phyloP scores from a whole-genome alignment of 1,284 basidiomycete genomes.

The Ustilago shanxiensis region DNA sequence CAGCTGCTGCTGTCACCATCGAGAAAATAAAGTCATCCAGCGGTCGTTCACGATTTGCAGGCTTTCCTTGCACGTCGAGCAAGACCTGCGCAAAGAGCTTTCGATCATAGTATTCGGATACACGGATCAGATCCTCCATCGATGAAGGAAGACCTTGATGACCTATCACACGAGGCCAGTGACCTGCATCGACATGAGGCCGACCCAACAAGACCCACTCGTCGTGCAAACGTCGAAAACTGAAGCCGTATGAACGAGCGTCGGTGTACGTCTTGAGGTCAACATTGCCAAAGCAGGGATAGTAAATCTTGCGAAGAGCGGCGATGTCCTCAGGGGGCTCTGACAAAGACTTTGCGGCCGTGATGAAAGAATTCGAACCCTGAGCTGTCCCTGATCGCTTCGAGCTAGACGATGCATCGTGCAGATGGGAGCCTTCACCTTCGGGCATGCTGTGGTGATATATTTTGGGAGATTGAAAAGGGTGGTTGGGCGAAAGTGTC shows the following conservation, averaged over 20 bases:
- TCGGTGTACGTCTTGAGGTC: conserved; percentile 30
- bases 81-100: conserved; percentile 34
- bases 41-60: conserved; percentile 34
- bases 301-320: conserved; percentile 18
- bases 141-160: conserved; percentile 34
- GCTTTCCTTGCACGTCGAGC: conserved; percentile 27
- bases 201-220: conserved; percentile 40
- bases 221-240: conserved; percentile 41
- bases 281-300: conserved; percentile 37
- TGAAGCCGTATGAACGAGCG: conserved; percentile 36
- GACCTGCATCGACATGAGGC: conserved; percentile 33
- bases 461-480: not conserved
- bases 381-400: not conserved
- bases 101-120: conserved; percentile 35
- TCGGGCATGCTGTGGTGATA: conserved; percentile 13
- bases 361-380: not conserved
- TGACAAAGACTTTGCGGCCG: not conserved
- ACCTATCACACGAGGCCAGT: conserved; percentile 40
- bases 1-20: conserved; percentile 26
- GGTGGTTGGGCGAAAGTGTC: not conserved
- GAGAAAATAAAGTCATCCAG: conserved; percentile 37
- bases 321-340: not conserved
- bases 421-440: not conserved
- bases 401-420: not conserved
- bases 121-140: conserved; percentile 23